Percentiles rank a stretch among this genome's conserved stretches.
These are phyloP conservation scores for Ganoderma lucidum DNA, from an alignment of 1,284 basidiomycete genomes.

Conservation along the genomic window DNA sequence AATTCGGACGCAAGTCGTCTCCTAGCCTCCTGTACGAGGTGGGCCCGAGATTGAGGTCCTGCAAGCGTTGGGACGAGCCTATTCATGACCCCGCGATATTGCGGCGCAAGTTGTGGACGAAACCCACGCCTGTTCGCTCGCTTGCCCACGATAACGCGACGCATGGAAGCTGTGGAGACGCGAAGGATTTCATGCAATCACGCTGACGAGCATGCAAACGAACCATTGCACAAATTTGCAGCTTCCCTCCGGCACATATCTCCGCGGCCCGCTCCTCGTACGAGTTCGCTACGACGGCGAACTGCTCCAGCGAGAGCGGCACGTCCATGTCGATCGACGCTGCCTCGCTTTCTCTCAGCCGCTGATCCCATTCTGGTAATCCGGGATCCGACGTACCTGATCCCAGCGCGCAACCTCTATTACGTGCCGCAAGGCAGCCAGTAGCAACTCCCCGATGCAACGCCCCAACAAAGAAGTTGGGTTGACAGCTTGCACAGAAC, in stretches of 20 bases:
- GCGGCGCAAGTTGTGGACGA: constrained; percentile 7
- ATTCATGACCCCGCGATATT: background rate
- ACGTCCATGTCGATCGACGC: background rate
- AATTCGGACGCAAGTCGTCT: background rate
- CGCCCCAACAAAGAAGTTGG: constrained; percentile 1
- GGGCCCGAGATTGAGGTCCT: background rate
- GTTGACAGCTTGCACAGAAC: constrained; percentile 13
- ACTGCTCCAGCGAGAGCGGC: background rate
- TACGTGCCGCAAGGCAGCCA: constrained; percentile 13
- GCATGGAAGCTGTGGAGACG: constrained; percentile 12
- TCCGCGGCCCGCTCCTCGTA: constrained; percentile 17
- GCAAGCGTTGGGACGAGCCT: background rate
- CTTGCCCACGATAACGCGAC: background rate
- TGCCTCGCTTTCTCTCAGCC: constrained; percentile 4
- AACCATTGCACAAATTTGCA: constrained; percentile 15
- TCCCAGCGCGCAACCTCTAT: constrained; percentile 5
- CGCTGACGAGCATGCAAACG: constrained; percentile 15
- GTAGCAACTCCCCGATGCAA: constrained; percentile 4
- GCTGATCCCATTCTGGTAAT: background rate
- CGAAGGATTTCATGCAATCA: constrained; percentile 13
- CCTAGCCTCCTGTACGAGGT: background rate
- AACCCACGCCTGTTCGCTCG: background rate
- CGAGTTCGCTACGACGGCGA: background rate
- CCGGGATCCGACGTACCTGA: constrained; percentile 12
- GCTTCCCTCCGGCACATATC: constrained; percentile 18